Evolutionary conservation across 2,329 filamentous ascomycete genomes (phyloP).

Genomic region (Trichoderma harzianum): DNA sequence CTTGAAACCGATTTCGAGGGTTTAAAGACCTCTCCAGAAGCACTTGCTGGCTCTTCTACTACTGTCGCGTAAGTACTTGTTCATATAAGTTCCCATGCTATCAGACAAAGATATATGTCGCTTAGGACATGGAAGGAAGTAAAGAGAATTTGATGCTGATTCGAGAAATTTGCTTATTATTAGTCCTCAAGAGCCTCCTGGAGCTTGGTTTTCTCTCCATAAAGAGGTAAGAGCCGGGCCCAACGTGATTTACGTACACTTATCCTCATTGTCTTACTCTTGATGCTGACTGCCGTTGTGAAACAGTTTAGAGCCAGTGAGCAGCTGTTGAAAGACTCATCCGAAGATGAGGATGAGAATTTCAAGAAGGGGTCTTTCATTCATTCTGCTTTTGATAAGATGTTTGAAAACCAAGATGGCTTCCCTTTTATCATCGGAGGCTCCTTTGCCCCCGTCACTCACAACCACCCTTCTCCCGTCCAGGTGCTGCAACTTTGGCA

Average conservation of each 20-base stretch:
- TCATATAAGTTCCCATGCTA: not conserved
- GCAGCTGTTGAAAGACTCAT: constrained; percentile 49
- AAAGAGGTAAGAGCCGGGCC: constrained; percentile 42
- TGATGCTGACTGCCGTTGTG: constrained; percentile 3
- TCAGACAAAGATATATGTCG: not conserved
- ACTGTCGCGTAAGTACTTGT: not conserved
- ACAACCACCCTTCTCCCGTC: constrained; percentile 51
- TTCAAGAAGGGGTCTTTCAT: constrained; percentile 49
- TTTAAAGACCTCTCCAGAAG: constrained; percentile 51
- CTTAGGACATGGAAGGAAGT: not conserved
- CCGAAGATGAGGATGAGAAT: constrained; percentile 56
- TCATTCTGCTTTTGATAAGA: constrained; percentile 56
- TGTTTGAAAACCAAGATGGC: constrained; percentile 54
- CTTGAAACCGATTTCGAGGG: constrained; percentile 54
- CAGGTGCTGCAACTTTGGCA: constrained; percentile 67
- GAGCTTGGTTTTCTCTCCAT: constrained; percentile 48
- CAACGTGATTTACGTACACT: not conserved
- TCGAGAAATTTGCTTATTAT: not conserved
- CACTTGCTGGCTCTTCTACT: constrained; percentile 29
- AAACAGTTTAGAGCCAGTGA: constrained; percentile 50
- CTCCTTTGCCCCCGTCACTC: constrained; percentile 40
- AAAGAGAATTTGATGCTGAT: not conserved
- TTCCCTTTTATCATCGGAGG: constrained; percentile 57
- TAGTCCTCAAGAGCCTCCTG: constrained; percentile 13
- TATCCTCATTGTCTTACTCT: not conserved